phyloP scores from a whole-genome alignment of 2,329 filamentous ascomycete genomes.

The Cercospora berteroae region DNA sequence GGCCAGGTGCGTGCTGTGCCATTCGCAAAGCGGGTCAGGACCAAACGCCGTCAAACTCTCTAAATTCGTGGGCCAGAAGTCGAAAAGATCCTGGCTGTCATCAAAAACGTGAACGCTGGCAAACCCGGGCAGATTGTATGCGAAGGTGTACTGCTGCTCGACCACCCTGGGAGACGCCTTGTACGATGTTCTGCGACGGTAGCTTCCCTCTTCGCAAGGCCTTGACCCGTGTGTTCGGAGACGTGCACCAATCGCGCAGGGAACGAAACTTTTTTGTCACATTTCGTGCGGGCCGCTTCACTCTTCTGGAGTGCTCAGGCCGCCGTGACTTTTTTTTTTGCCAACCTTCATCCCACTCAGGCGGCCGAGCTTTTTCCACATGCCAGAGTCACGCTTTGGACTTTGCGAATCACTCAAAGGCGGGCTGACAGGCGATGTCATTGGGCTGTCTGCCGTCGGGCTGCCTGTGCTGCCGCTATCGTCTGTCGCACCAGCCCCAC shows the following conservation, averaged over 20 bases:
- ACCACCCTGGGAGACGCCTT: neutral
- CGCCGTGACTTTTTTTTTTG: slow-evolving; percentile 37
- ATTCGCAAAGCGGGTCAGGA: neutral
- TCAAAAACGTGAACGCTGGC: slow-evolving; percentile 11
- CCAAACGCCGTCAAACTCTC: slow-evolving; percentile 6
- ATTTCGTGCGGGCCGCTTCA: slow-evolving; percentile 4
- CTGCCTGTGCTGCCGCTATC: slow-evolving; percentile 64
- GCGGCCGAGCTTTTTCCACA: slow-evolving; percentile 42
- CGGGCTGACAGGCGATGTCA: slow-evolving; percentile 73
- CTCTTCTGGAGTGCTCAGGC: slow-evolving; percentile 28
- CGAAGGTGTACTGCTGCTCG: neutral
- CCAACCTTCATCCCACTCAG: slow-evolving; percentile 39
- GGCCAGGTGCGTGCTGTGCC: slow-evolving; percentile 6
- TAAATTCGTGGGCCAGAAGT: neutral
- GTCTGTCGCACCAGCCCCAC: slow-evolving; percentile 55
- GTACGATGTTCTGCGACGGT: neutral
- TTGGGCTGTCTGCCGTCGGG: slow-evolving; percentile 51
- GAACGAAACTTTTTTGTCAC: neutral
- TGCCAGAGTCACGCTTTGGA: slow-evolving; percentile 38
- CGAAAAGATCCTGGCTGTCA: neutral
- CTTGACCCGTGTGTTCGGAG: neutral
- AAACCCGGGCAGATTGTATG: neutral
- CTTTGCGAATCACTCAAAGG: slow-evolving; percentile 47
- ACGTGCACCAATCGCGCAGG: neutral
- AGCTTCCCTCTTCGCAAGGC: neutral